Evolutionary conservation across 495 filamentous ascomycete genomes (phyloP).

Genomic region (Choiromyces venosus): DNA sequence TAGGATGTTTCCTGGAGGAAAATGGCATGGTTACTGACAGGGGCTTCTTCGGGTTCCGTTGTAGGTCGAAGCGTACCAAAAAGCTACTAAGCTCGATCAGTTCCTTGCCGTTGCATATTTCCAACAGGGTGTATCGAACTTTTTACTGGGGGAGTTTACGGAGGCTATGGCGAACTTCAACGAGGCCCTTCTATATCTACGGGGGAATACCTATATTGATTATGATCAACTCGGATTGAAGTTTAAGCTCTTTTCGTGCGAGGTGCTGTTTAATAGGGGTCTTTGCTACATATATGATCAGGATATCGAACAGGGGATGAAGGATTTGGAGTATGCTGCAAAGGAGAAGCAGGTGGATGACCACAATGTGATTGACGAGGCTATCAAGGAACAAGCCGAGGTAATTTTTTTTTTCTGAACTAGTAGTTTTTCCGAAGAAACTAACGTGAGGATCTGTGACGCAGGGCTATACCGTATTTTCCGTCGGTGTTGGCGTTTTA

Average conservation of each 20-base stretch:
- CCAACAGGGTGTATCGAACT: constrained; percentile 97
- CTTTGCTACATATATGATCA: constrained; percentile 96
- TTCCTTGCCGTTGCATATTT: constrained; percentile 98
- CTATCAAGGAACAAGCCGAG: constrained; percentile 86
- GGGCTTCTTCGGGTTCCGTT: not conserved
- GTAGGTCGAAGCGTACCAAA: constrained; percentile 91
- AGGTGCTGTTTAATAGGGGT: constrained; percentile 96
- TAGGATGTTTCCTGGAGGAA: not conserved
- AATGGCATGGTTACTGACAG: constrained; percentile 6
- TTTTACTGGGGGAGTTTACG: constrained; percentile 93
- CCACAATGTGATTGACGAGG: constrained; percentile 96
- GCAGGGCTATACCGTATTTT: constrained; percentile 97
- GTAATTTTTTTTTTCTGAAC: constrained; percentile 48
- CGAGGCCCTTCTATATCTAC: constrained; percentile 88
- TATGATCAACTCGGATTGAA: constrained; percentile 94
- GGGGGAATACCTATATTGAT: constrained; percentile 94
- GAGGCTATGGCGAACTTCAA: constrained; percentile 99
- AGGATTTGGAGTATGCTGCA: constrained; percentile 85
- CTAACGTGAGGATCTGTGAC: constrained; percentile 25
- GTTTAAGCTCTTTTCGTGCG: constrained; percentile 95
- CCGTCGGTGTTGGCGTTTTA: constrained; percentile 89
- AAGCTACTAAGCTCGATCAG: constrained; percentile 78
- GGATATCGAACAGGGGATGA: constrained; percentile 81
- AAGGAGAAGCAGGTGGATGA: constrained; percentile 93
- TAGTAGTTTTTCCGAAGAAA: not conserved